These are phyloP conservation scores for Aspergillus aculeatinus DNA, from an alignment of 2,329 filamentous ascomycete species.

Conservation along the genomic window DNA sequence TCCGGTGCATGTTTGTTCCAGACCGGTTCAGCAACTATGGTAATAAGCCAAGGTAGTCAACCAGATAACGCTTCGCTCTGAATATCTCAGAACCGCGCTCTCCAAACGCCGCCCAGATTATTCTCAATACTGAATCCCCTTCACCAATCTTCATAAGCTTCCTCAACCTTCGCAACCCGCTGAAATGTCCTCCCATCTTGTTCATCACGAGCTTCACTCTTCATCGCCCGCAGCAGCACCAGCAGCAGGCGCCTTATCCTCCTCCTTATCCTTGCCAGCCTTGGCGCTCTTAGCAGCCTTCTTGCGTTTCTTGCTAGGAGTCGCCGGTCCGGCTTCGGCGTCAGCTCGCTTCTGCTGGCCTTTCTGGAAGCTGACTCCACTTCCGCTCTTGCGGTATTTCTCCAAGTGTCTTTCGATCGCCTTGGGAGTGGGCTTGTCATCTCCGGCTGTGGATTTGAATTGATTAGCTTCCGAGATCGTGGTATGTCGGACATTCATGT, in stretches of 20 bases:
- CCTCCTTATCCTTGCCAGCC: neutral
- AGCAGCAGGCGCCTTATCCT: neutral
- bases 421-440: slow-evolving; percentile 1
- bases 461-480: no score
- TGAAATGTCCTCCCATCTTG: neutral
- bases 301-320: neutral
- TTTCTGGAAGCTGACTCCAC: neutral
- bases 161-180: neutral
- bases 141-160: neutral
- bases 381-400: neutral
- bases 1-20: neutral
- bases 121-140: neutral
- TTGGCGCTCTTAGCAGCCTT: neutral
- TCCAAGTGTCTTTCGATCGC: neutral
- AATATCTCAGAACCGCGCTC: neutral
- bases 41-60: neutral
- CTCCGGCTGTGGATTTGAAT: neutral
- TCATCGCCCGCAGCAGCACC: neutral
- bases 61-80: neutral
- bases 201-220: neutral
- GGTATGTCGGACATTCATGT: neutral
- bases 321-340: neutral
- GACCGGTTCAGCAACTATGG: neutral
- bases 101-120: neutral
- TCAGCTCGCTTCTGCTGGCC: neutral